phyloP scores from a whole-genome alignment of 2,329 filamentous ascomycete genomes.

The Sporothrix luriei region DNA sequence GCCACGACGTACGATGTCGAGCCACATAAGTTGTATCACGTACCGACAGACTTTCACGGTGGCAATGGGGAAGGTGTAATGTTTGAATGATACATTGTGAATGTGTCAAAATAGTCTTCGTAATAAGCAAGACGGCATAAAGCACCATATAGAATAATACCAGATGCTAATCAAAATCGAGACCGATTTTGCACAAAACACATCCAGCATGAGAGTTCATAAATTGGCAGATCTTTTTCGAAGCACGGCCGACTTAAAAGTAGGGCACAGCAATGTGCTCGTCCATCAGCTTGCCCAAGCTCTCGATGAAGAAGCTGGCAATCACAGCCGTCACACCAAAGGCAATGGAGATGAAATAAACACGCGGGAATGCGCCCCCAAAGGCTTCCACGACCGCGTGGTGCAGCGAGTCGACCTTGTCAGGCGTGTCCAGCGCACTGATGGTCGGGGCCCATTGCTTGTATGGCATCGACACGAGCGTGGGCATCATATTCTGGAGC shows the following conservation, averaged over 20 bases:
- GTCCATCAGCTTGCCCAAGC: conserved; percentile 14
- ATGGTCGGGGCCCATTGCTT: background rate
- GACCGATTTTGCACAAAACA: background rate
- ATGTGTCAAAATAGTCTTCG: background rate
- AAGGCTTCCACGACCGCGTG: background rate
- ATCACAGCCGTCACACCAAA: conserved; percentile 17
- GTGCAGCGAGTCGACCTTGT: conserved; percentile 1
- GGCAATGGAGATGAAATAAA: conserved; percentile 13
- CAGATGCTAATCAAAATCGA: too few species aligned
- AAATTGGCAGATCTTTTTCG: too few species aligned
- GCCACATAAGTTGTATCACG: background rate
- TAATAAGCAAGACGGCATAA: background rate
- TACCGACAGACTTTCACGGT: background rate
- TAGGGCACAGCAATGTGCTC: conserved; percentile 23
- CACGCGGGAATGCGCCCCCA: background rate
- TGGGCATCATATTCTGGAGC: conserved; percentile 12
- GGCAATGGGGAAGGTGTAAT: background rate
- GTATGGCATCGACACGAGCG: background rate
- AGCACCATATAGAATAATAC: too few species aligned
- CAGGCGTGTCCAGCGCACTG: background rate
- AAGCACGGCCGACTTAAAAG: background rate
- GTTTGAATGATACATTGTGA: background rate
- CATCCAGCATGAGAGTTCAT: too few species aligned
- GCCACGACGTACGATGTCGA: background rate
- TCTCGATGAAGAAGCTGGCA: conserved; percentile 24